These are phyloP conservation scores for Lentinula guzmanii DNA, from an alignment of 768 basidiomycete genomes.

Conservation along the genomic window DNA sequence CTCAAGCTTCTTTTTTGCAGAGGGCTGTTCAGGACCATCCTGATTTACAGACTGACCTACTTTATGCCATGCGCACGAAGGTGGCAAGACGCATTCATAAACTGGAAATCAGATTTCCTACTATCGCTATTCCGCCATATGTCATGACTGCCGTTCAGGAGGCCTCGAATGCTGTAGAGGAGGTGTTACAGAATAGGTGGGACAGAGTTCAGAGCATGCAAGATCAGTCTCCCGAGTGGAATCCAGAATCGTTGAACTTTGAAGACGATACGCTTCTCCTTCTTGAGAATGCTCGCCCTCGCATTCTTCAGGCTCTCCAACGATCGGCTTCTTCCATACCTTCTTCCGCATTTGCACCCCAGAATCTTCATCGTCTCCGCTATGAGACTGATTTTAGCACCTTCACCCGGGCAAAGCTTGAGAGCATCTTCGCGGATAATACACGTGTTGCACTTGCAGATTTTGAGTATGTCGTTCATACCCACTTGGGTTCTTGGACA, in stretches of 20 bases:
- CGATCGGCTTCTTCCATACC: not conserved
- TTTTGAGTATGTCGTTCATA: constrained; percentile 27
- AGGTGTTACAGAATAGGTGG: constrained; percentile 29
- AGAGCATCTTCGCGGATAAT: constrained; percentile 6
- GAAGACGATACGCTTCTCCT: constrained; percentile 25
- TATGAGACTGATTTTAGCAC: constrained; percentile 7
- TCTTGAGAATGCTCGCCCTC: constrained; percentile 19
- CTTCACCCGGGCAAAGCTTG: not conserved
- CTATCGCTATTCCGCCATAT: constrained; percentile 10
- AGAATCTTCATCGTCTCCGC: constrained; percentile 13
- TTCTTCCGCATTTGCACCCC: constrained; percentile 14
- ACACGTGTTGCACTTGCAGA: constrained; percentile 23
- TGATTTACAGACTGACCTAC: constrained; percentile 24
- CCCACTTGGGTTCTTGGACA: constrained; percentile 27
- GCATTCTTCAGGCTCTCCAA: constrained; percentile 18
- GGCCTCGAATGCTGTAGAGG: constrained; percentile 13
- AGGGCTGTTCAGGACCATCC: constrained; percentile 10
- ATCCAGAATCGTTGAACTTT: constrained; percentile 18
- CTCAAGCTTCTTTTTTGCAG: constrained; percentile 24
- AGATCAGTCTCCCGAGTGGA: constrained; percentile 17
- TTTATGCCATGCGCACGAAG: constrained; percentile 31
- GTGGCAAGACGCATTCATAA: constrained; percentile 30
- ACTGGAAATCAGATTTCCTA: constrained; percentile 16
- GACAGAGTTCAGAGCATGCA: constrained; percentile 18
- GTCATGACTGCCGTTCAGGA: constrained; percentile 15